These are phyloP conservation scores for Phytopythium vexans DNA, from an alignment of 352 stramenopile species.

Conservation along the genomic window DNA sequence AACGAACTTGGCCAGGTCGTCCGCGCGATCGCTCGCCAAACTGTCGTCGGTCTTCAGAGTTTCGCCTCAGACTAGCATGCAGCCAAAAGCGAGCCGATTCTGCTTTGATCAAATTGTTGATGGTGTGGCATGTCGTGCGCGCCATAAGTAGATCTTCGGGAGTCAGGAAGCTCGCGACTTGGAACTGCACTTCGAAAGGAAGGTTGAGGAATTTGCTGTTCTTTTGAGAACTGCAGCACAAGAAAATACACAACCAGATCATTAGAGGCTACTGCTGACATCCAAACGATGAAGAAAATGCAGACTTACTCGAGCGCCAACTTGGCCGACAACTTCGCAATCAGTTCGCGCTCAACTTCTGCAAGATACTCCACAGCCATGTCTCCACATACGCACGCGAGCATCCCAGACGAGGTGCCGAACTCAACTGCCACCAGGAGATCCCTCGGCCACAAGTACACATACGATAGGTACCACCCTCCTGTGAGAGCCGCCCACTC, in stretches of 20 bases:
- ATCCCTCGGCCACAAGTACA: conserved; percentile 63
- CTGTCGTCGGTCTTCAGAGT: conserved; percentile 48
- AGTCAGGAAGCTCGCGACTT: conserved; percentile 68
- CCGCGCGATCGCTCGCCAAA: conserved; percentile 46
- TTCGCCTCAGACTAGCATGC: conserved; percentile 72
- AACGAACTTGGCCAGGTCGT: conserved; percentile 51
- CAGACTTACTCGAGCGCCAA: conserved; percentile 44
- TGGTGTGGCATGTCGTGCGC: conserved; percentile 70
- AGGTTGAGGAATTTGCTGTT: conserved; percentile 63
- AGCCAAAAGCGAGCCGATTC: conserved; percentile 85
- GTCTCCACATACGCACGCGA: conserved; percentile 66
- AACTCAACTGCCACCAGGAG: conserved; percentile 74
- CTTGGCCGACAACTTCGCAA: conserved; percentile 44
- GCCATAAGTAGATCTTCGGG: conserved; percentile 77
- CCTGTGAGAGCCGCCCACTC: conserved; percentile 53
- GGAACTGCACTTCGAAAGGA: conserved; percentile 80
- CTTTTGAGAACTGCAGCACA: conserved; percentile 44
- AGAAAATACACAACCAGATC: conserved; percentile 4
- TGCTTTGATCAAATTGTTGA: conserved; percentile 81
- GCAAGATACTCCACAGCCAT: conserved; percentile 63
- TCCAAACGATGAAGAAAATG: background rate
- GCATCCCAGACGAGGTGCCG: conserved; percentile 67
- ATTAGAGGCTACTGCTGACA: background rate
- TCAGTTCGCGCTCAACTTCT: conserved; percentile 54
- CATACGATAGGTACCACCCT: conserved; percentile 66